Base-by-base conservation (phyloP, 2,329 filamentous ascomycete species). In the Sphaerulina populicola region DNA sequence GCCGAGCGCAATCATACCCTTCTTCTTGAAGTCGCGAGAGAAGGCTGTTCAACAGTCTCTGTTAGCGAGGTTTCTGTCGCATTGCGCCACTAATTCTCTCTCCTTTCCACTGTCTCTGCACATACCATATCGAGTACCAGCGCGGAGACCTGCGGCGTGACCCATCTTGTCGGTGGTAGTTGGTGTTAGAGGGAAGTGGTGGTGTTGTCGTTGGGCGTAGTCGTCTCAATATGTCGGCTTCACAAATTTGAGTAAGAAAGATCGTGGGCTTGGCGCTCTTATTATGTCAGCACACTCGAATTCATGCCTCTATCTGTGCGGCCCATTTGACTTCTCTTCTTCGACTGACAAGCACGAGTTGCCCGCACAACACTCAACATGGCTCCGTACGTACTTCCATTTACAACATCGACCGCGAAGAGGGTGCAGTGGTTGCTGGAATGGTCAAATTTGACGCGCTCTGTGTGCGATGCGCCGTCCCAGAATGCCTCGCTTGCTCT, bases 1-100 rank as follows among this genome's bases (percentile, higher is more conserved):
- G 67, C 85, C 89, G 71, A 97, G 79, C 68, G 80, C 77, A 78
- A 98, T 96, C 79, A 84, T 83, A 73, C 93, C 93, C 81, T 90
- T 88, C 80, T 95, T 79, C 77, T 93, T 89, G 82, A 94, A 96
- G 72, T 84, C 80, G 70, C 91, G 83, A 72, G 85, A 87, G 83
- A 96, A 98, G 77, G 88, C 65, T 67, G 59, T 57, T 44, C 35
- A 35, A 11, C 31, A 18, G 21, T 53, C 46, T 12, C 12, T 15
- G 56, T 62, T 51, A 65, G 30, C 36, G 23, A 21, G 11, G 36
- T 38, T 35, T 43, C 36, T 46, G 18, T 42, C 42, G 21, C 53
- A 52, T 48, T 33, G 29, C 39, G 14, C 27, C 30, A 9, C n/a
- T 14, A 41, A 21, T 50, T 14, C 41, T 38, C 38, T 14, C 41